Evolutionary conservation across 2,329 filamentous ascomycete species (phyloP), one percentile per base, ranked within the genome.

Genomic region (Penicillium griseofulvum): DNA sequence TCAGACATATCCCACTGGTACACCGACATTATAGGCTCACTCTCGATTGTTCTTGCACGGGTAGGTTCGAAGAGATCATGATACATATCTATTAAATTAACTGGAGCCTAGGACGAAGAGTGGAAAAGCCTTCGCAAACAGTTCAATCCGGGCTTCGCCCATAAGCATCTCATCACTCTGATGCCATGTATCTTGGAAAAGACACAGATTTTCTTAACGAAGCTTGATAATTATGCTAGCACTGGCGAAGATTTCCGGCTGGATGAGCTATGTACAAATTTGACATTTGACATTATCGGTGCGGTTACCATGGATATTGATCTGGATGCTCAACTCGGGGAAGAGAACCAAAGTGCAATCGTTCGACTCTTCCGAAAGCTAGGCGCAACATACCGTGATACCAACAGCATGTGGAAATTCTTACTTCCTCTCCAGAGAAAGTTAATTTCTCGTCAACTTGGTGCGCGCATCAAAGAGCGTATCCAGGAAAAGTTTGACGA

Each of bases 261-360:
- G n/a, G 63, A 68, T 11, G 56, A 65, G 11, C 49, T 62, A 38
- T 65, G 65, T n/a, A 64, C 57, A 5, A 59, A 63, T 12, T 53
- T 69, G n/a, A 68, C 68, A 3, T 68, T 71, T 33, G 70, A 72
- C 57, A 65, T 72, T 16, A 72, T 72, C n/a, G 68, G 56, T 19
- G 58, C 58, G 12, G 56, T 61, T 9, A 56, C 52, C 4, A 55
- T 62, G 59, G 65, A 64, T 44, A 54, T 55, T 10, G 60, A 70
- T 41, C 52, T 68, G 28, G 41, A 62, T 39, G 62, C 62, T 26
- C 65, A 70, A 52, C 60, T 49, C 5, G 50, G 28, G 34, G 24
- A 48, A 39, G 24, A 39, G 10, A 38, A 34, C n/a, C 63, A 49
- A 54, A 64, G 53, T 53, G 61, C 51, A 11, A 59, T 68, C 24